phyloP scores from a whole-genome alignment of 768 basidiomycete species.

The Tricholoma matsutake region DNA sequence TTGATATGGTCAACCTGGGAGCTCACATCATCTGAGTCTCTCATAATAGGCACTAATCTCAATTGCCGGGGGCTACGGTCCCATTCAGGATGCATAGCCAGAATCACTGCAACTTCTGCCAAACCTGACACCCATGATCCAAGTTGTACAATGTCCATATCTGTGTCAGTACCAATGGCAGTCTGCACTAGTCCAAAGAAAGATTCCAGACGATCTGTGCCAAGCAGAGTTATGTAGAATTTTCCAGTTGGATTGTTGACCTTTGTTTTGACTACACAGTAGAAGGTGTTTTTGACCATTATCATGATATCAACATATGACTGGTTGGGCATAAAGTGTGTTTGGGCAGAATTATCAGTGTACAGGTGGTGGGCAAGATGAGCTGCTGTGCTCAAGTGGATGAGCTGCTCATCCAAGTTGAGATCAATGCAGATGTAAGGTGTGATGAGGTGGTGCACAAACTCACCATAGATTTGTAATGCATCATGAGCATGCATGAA shows the following conservation, averaged over 20 bases:
- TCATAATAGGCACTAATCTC: not conserved
- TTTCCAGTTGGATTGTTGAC: conserved; percentile 25
- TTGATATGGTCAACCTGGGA: not conserved
- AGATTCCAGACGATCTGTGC: conserved; percentile 35
- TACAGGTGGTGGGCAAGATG: conserved; percentile 20
- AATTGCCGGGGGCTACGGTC: conserved; percentile 19
- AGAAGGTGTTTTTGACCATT: conserved; percentile 37
- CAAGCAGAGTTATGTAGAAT: conserved; percentile 34
- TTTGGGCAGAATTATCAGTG: not conserved
- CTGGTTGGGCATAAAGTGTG: not conserved
- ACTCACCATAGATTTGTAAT: conserved; percentile 21
- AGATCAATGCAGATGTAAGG: conserved; percentile 30
- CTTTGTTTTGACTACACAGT: conserved; percentile 37
- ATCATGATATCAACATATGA: conserved; percentile 31
- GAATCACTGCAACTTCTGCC: conserved; percentile 32
- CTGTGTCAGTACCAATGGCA: conserved; percentile 31
- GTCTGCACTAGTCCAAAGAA: conserved; percentile 34
- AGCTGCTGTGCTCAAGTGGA: conserved; percentile 30
- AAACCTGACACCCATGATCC: conserved; percentile 24
- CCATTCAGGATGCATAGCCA: conserved; percentile 36
- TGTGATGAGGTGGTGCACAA: conserved; percentile 20
- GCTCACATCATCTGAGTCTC: not conserved
- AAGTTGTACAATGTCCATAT: conserved; percentile 26
- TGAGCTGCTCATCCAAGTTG: conserved; percentile 29
- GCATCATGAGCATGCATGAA: conserved; percentile 18